These are phyloP conservation scores for Teratosphaeria epicoccoides DNA, from an alignment of 2,329 filamentous ascomycete genomes.

Conservation along the genomic window DNA sequence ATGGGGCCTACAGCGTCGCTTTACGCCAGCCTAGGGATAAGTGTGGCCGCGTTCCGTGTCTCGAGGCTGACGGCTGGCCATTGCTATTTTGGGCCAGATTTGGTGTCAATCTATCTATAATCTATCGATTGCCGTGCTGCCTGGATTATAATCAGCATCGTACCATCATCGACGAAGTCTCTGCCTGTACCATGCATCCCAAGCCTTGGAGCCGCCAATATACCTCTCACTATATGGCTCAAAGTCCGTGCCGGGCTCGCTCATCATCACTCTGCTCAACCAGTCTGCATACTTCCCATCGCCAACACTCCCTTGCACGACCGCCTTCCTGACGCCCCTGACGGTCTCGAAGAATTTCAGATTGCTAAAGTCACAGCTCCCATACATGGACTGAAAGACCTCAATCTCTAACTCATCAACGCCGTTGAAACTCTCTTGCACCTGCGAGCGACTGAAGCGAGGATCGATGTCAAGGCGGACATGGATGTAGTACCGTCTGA, in stretches of 20 bases:
- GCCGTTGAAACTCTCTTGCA: conserved; percentile 34
- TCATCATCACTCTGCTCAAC: conserved; percentile 37
- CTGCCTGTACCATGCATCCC: background rate
- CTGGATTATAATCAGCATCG: background rate
- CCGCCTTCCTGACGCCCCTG: conserved; percentile 34
- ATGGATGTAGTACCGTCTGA: conserved; percentile 35
- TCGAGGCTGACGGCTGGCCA: no score
- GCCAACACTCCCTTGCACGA: conserved; percentile 34
- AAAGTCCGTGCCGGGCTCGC: conserved; percentile 21
- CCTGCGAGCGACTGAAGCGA: conserved; percentile 31
- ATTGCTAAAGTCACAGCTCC: conserved; percentile 32
- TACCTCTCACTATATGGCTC: conserved; percentile 8
- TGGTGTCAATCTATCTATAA: no score
- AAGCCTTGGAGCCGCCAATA: background rate
- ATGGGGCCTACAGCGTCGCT: no score
- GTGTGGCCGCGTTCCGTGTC: no score
- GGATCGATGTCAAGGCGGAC: conserved; percentile 42
- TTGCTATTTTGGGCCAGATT: no score
- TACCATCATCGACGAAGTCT: background rate
- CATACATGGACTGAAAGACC: conserved; percentile 38
- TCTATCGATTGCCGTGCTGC: background rate
- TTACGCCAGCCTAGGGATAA: no score
- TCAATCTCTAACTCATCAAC: conserved; percentile 40
- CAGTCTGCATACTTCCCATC: conserved; percentile 31
- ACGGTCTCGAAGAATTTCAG: conserved; percentile 37